Conservation (phyloP, 352 stramenopile genomes). For the Phytophthora megakarya region DNA sequence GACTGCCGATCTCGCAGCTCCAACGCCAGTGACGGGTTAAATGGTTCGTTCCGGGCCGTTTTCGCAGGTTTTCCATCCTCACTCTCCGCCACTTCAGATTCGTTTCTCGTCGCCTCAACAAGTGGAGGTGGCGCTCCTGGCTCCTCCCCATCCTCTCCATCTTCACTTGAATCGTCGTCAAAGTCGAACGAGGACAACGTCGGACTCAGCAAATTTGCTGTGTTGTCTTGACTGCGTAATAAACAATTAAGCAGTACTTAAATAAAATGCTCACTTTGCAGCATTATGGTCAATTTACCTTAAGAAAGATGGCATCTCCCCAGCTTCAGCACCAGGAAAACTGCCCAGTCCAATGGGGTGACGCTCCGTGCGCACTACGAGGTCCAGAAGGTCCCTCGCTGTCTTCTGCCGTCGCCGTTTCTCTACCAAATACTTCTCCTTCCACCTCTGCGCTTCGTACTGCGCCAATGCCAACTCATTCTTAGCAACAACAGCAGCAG, state of each 20-base stretch:
- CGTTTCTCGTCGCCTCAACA: constrained; percentile 16
- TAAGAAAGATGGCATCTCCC: constrained; percentile 45
- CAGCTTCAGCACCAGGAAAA: neutral
- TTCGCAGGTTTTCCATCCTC: constrained; percentile 15
- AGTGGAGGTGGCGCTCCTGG: constrained; percentile 15
- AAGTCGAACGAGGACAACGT: constrained; percentile 89
- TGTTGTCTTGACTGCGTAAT: constrained; percentile 45
- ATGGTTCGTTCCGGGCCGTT: constrained; percentile 5
- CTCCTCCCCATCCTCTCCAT: constrained; percentile 20
- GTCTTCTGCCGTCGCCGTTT: constrained; percentile 69
- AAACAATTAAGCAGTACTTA: neutral
- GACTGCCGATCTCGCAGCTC: constrained; percentile 41
- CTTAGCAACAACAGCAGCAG: constrained; percentile 28
- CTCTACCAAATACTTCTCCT: constrained; percentile 80
- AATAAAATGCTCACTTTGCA: neutral
- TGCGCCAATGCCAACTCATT: constrained; percentile 63
- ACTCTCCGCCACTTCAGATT: constrained; percentile 23
- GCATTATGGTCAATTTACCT: constrained; percentile 33
- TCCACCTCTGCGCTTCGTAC: constrained; percentile 79
- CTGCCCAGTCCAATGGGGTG: constrained; percentile 26
- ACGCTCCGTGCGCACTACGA: constrained; percentile 51
- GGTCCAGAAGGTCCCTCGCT: constrained; percentile 66
- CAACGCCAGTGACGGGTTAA: constrained; percentile 25
- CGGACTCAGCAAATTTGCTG: constrained; percentile 72
- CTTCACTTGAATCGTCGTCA: constrained; percentile 72